Conservation (phyloP, 2,329 filamentous ascomycete species). For the Pleoardoris graminearum region DNA sequence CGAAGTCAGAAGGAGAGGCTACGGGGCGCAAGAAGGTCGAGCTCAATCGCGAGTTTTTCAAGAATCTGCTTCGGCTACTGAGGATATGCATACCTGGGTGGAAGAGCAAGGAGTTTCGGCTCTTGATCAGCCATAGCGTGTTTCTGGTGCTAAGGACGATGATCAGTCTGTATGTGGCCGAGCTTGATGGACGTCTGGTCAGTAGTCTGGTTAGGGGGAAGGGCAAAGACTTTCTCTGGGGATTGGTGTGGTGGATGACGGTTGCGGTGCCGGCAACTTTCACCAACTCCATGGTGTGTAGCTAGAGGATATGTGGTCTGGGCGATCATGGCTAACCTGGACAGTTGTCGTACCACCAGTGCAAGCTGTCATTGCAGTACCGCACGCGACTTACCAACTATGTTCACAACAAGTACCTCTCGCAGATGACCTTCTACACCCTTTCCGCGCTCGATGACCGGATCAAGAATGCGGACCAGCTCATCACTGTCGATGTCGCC, state of each 20-base stretch:
- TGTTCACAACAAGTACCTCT: constrained; percentile 94
- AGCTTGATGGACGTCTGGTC: constrained; percentile 91
- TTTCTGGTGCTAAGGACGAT: constrained; percentile 89
- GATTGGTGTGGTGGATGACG: constrained; percentile 97
- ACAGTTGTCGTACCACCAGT: constrained; percentile 93
- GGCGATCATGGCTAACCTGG: constrained; percentile 20
- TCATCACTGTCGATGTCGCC: constrained; percentile 94
- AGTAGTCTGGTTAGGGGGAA: constrained; percentile 90
- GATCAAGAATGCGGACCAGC: constrained; percentile 97
- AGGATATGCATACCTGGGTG: constrained; percentile 89
- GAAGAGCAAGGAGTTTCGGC: constrained; percentile 81
- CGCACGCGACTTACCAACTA: constrained; percentile 89
- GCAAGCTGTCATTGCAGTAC: constrained; percentile 89
- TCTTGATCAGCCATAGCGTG: constrained; percentile 88
- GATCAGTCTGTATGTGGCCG: constrained; percentile 93
- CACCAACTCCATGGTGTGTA: constrained; percentile 91
- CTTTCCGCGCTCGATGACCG: constrained; percentile 93
- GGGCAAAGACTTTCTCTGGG: constrained; percentile 83
- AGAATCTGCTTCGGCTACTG: constrained; percentile 74
- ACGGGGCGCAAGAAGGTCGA: constrained; percentile 76
- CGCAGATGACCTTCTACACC: constrained; percentile 97
- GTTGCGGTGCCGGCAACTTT: constrained; percentile 96
- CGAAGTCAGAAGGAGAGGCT: constrained; percentile 39
- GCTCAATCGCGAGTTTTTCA: constrained; percentile 84
- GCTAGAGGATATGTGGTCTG: background rate